Evolutionary conservation across 371 early-diverging fungal species (phyloP), one percentile per base, ranked within the genome.

Genomic region (Mucor irregularis): DNA sequence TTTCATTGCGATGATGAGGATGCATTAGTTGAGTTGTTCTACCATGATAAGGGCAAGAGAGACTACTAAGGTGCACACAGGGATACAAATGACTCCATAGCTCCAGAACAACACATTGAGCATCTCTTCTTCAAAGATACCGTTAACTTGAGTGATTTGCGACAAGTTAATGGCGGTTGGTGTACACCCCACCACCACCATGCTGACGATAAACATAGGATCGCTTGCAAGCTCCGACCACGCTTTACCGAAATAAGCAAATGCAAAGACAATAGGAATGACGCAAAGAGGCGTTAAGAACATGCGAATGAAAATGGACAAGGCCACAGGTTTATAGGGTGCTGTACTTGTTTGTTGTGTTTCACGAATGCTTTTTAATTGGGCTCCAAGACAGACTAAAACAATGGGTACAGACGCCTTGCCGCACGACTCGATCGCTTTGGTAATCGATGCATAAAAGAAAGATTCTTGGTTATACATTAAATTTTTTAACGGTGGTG

Each of bases 381-480:
- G 88, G 14, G 88, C 81, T 13, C 90, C 90, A 1, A 90, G 74
- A 52, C 87, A 85, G 9, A 88, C 64, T 31, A 90, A 65, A 19
- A 86, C 80, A 49, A 88, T 70, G 3, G 90, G 90, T 17, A 90
- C 86, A 6, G 88, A 81, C 8, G 86, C 81, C 25, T 73, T 74
- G 19, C 87, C 86, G 62, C 87, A 87, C 28, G 77, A 69, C 42
- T 86, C 83, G 19, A 90, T 76, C 0, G 88, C 86, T 11, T 67
- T 63, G n/a, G 86, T 78, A 44, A 88, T 48, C 8, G 85, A 67
- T 14, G 84, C 66, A 47, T 83, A 77, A 4, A 87, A 51, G 49
- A 78, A 74, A 0, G 78, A 64, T 17, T 81, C 71, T 28, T 69
- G 47, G n/a, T 71, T 69, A 46, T 76, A 83, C 62, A 89, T 49